Evolutionary conservation across 768 basidiomycete species (phyloP), one percentile per base, ranked within the genome.

Genomic region (Lyophyllum atratum): DNA sequence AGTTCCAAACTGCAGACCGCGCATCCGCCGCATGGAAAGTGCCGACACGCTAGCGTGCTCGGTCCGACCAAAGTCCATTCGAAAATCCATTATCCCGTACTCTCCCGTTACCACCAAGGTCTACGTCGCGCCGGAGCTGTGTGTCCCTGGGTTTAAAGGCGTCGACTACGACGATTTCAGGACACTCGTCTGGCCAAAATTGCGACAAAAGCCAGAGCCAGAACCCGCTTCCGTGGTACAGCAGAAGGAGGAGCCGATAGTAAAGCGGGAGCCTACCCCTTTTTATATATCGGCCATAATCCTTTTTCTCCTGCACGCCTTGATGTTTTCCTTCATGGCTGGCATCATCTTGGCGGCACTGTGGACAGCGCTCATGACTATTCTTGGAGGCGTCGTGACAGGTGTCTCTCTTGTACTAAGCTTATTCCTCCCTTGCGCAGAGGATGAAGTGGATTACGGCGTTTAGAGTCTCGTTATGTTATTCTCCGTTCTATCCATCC

Each of bases 21-120:
- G 40, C 10, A 42, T 64, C 22, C 63, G 63, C 17, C 63, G 60
- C 19, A 61, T 55, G 55, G 59, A 60, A 10, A 50, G 44, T 28
- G 63, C 33, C 4, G 60, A 64, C 55, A 52, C 60, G 2, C 44
- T 55, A n/a, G 29, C 44, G 9, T 33, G 47, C 19, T 64, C 63
- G 4, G 42, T 57, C 24, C 61, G 61, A 7, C 39, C 53, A 31
- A 55, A 53, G n/a, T 28, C 31, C 43, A 47, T 51, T 25, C 43
- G 12, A 7, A 34, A 14, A 11, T 10, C 22, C 6, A 11, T 55
- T 15, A 14, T 19, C 54, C 24, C 1, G 2, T 9, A 24, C 24
- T 2, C 37, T 26, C 14, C 10, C 19, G 47, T 24, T 5, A n/a
- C 25, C 1, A n/a, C 37, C 54, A 26, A 46, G 6, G n/a, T 49